Conservation (phyloP, 352 stramenopile genomes). For the Phytophthora podocarpi region DNA sequence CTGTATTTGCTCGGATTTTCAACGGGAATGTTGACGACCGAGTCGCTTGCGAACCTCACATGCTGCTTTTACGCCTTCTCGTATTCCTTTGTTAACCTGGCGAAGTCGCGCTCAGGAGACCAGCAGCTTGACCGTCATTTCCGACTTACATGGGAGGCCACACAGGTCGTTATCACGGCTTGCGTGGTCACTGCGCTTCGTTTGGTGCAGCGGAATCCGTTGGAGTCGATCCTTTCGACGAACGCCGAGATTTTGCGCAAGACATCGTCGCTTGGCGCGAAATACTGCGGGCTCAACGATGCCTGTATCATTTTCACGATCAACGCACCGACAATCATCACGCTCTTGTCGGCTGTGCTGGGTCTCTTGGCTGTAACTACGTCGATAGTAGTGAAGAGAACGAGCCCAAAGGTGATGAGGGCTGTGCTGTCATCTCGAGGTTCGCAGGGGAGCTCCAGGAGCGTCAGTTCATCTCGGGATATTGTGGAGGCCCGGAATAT, state of each 20-base stretch:
- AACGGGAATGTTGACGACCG: constrained; percentile 25
- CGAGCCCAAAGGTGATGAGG: constrained; percentile 7
- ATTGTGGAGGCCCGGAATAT: not conserved
- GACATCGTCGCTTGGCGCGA: constrained; percentile 7
- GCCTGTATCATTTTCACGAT: constrained; percentile 29
- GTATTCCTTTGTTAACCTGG: constrained; percentile 14
- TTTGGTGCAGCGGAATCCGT: constrained; percentile 15
- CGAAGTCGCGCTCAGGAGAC: constrained; percentile 10
- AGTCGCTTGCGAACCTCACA: constrained; percentile 13
- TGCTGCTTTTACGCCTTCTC: constrained; percentile 20
- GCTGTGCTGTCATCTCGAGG: not conserved
- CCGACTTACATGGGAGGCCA: constrained; percentile 11
- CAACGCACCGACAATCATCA: constrained; percentile 18
- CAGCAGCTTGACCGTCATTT: constrained; percentile 18
- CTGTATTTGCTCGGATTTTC: constrained; percentile 28
- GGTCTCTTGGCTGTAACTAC: constrained; percentile 9
- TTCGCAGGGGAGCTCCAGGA: constrained; percentile 2
- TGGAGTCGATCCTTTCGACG: constrained; percentile 17
- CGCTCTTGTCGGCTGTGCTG: constrained; percentile 3
- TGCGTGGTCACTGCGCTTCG: constrained; percentile 6
- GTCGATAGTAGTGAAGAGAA: constrained; percentile 16
- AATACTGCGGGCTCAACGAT: constrained; percentile 21
- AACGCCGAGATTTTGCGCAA: constrained; percentile 34
- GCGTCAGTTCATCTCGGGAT: not conserved
- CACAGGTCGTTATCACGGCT: constrained; percentile 13